Base-by-base conservation (phyloP, 371 early-diverging fungal genomes). In the Globomyces sp. region DNA sequence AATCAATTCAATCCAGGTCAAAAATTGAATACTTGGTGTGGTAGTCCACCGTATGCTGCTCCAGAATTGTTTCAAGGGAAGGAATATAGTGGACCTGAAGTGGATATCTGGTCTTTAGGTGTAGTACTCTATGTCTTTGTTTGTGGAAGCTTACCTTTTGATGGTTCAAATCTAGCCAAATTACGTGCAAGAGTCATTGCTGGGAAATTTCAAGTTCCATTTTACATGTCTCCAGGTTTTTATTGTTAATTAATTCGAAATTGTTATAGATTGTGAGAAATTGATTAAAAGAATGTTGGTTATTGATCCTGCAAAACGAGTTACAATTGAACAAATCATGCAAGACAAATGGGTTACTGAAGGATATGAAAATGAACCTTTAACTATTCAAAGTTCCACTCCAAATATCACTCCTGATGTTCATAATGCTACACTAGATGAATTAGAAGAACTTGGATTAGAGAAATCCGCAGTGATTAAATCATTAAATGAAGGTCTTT, bases 1-100 rank as follows among this genome's bases (percentile, higher is more conserved):
- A 90, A 89, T 65, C 82, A 85, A 68, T 88, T 82, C 64, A 74
- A 81, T 42, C 86, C 84, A 46, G 84, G 86, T 13, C 77, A 80
- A 65, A 59, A 81, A 47, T 65, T 89, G 40, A 82, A 82, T 58
- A 90, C 89, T 4, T 89, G 82, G 87, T 90, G 89, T 69, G 89
- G 90, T 4, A 80, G 80, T 40, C 82, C 87, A 6, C 83, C 82
- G 1, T 87, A 87, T 68, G 77, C 80, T 13, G 85, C 85, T 6
- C 85, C 85, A 4, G 86, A 86, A 58, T 65, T 81, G 57, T 81
- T 81, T 57, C 82, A 81, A 70, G 84, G 80, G 3, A 80, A 74
- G 55, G 79, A 78, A 59, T 86, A 84, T 63, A 44, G 68, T 39
- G 87, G 85, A 0, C 87, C 87, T 2, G 85, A 85, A 70, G 83